Percentiles rank a stretch among this genome's conserved stretches.
Evolutionary conservation across 1,139 yeast species (phyloP).

Genomic region (Saccharomyces pastorianus): DNA sequence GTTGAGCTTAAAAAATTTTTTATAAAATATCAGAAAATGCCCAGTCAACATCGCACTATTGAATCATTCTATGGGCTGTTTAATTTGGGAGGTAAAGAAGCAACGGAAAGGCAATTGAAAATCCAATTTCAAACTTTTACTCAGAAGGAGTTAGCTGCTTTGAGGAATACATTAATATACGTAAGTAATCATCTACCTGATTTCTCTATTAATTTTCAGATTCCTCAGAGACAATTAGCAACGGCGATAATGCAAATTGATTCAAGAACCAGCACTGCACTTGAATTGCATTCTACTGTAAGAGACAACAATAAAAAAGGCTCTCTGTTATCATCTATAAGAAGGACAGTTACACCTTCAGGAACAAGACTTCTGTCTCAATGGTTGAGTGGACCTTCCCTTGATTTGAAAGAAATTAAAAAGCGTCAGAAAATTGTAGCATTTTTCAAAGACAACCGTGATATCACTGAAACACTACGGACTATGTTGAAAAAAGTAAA

Average conservation of each 20-base stretch:
- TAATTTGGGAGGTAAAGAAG: slow-evolving; percentile 16
- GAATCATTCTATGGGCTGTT: slow-evolving; percentile 31
- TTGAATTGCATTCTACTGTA: slow-evolving; percentile 58
- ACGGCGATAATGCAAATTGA: slow-evolving; percentile 66
- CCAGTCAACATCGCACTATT: slow-evolving; percentile 31
- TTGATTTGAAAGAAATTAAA: slow-evolving; percentile 47
- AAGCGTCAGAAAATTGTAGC: slow-evolving; percentile 57
- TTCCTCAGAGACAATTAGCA: slow-evolving; percentile 45
- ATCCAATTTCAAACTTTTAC: slow-evolving; percentile 30
- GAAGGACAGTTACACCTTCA: slow-evolving; percentile 67
- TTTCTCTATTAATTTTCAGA: slow-evolving; percentile 40
- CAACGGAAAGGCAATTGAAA: slow-evolving; percentile 19
- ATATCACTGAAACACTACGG: slow-evolving; percentile 33
- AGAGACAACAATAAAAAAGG: slow-evolving; percentile 58
- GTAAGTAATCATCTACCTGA: slow-evolving; percentile 52
- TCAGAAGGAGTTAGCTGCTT: slow-evolving; percentile 44
- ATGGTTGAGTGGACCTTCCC: slow-evolving; percentile 79
- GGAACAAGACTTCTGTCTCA: slow-evolving; percentile 71
- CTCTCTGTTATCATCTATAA: slow-evolving; percentile 58
- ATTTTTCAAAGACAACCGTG: slow-evolving; percentile 39
- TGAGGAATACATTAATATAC: slow-evolving; percentile 49
- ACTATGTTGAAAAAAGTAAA: slow-evolving; percentile 35
- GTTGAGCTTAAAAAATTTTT: slow-evolving; percentile 56
- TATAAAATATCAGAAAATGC: slow-evolving; percentile 44
- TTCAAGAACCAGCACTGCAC: slow-evolving; percentile 68